These are phyloP conservation scores for Picea glauca DNA, from an alignment of 75 land plant species.

Conservation along the genomic window DNA sequence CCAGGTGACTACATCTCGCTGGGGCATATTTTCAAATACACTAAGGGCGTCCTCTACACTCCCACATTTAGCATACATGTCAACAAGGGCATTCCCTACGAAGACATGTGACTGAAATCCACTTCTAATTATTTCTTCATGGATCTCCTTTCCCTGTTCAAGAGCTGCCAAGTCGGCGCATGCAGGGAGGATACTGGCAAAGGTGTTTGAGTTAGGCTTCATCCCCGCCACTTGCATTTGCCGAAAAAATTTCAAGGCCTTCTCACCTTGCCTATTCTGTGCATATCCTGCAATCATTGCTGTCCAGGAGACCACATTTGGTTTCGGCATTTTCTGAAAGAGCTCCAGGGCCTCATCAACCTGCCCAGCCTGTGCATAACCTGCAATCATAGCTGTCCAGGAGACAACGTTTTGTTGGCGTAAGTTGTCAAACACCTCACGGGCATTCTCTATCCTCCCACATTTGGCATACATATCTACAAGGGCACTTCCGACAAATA, in stretches of 20 bases:
- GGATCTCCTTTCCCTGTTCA: too few species aligned
- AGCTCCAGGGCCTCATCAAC: constrained; percentile 22
- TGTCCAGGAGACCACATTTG: constrained; percentile 49
- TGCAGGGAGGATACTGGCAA: too few species aligned
- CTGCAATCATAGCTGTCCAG: constrained; percentile 40
- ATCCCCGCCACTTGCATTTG: constrained; percentile 30
- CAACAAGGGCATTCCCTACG: too few species aligned
- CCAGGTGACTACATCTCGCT: too few species aligned
- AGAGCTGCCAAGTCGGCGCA: too few species aligned
- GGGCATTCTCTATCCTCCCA: constrained; percentile 21
- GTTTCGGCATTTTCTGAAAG: constrained; percentile 25
- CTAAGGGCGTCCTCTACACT: too few species aligned
- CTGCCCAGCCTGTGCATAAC: constrained; percentile 26
- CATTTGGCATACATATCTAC: constrained; percentile 7
- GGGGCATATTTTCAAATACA: too few species aligned
- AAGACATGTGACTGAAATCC: too few species aligned
- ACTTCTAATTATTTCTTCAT: too few species aligned
- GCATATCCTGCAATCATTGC: constrained; percentile 46
- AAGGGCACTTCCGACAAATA: constrained; percentile 2
- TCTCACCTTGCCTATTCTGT: constrained; percentile 32
- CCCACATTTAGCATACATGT: too few species aligned
- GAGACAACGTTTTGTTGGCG: constrained; percentile 26
- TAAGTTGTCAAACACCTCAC: constrained; percentile 27
- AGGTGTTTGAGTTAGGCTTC: too few species aligned
- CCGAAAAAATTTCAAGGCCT: constrained; percentile 45